Conservation (phyloP, 2,329 filamentous ascomycete genomes). For the Didymella pomorum region DNA sequence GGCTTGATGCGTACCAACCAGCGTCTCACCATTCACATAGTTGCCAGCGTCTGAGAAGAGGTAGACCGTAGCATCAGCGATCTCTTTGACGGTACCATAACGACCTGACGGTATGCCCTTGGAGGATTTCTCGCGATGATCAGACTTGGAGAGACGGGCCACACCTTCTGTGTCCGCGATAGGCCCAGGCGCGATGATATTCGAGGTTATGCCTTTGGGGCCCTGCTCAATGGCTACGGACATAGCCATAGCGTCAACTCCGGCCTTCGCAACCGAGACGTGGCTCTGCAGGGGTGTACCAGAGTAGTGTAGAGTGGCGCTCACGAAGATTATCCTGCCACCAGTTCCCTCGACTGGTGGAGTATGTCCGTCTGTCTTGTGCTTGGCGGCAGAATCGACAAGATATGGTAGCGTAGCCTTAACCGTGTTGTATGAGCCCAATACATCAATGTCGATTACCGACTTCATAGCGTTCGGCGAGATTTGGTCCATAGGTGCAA, state of each 20-base stretch:
- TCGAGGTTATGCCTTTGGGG: constrained; percentile 83
- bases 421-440: constrained; percentile 93
- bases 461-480: constrained; percentile 91
- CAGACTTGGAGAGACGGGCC: constrained; percentile 52
- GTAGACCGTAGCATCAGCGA: constrained; percentile 91
- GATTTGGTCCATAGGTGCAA: constrained; percentile 82
- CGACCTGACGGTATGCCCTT: constrained; percentile 73
- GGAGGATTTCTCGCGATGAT: constrained; percentile 39
- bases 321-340: constrained; percentile 88
- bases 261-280: constrained; percentile 90
- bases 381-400: constrained; percentile 72
- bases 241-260: constrained; percentile 83
- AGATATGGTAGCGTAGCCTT: constrained; percentile 90
- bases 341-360: constrained; percentile 63
- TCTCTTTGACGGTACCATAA: constrained; percentile 82
- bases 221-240: constrained; percentile 89
- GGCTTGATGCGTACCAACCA: constrained; percentile 70
- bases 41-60: constrained; percentile 85
- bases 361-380: constrained; percentile 66
- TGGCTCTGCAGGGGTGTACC: constrained; percentile 87
- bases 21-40: constrained; percentile 82
- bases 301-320: constrained; percentile 89
- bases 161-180: constrained; percentile 80
- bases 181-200: constrained; percentile 86
- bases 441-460: constrained; percentile 94